These are phyloP conservation scores for Ophiosphaerella herpotricha DNA, from an alignment of 2,329 filamentous ascomycete genomes.

Conservation along the genomic window DNA sequence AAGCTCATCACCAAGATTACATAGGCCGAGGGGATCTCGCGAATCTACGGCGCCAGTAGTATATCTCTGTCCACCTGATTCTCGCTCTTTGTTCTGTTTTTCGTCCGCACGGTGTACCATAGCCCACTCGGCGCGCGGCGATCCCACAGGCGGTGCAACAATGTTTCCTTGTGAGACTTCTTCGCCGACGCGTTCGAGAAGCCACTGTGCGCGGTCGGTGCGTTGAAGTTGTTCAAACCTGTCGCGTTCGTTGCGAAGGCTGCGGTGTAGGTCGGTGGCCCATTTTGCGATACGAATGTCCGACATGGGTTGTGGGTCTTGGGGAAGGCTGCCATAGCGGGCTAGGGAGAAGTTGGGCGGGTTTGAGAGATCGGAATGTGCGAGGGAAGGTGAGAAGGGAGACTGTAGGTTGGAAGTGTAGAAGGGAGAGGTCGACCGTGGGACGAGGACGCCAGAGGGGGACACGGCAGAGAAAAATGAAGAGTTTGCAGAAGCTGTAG, in stretches of 20 bases:
- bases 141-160: conserved; percentile 27
- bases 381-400: conserved; percentile 43
- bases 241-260: conserved; percentile 72
- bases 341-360: conserved; percentile 43
- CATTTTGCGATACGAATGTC: conserved; percentile 78
- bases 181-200: conserved; percentile 69
- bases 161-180: conserved; percentile 56
- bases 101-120: conserved; percentile 32
- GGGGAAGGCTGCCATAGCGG: conserved; percentile 57
- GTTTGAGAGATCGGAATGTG: conserved; percentile 31
- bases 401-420: conserved; percentile 42
- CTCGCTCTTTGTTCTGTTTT: conserved; percentile 28
- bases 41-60: not conserved
- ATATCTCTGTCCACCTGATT: conserved; percentile 21
- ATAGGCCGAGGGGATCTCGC: conserved; percentile 4
- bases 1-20: conserved; percentile 64
- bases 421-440: conserved; percentile 41
- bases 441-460: conserved; percentile 47
- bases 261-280: conserved; percentile 80
- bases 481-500: conserved; percentile 37
- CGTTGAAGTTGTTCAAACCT: conserved; percentile 66
- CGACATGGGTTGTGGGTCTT: conserved; percentile 64
- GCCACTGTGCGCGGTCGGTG: conserved; percentile 70
- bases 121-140: conserved; percentile 41
- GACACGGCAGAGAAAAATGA: conserved; percentile 43